phyloP scores from a whole-genome alignment of 2,329 filamentous ascomycete genomes.

The Pezicula neosporulosa region DNA sequence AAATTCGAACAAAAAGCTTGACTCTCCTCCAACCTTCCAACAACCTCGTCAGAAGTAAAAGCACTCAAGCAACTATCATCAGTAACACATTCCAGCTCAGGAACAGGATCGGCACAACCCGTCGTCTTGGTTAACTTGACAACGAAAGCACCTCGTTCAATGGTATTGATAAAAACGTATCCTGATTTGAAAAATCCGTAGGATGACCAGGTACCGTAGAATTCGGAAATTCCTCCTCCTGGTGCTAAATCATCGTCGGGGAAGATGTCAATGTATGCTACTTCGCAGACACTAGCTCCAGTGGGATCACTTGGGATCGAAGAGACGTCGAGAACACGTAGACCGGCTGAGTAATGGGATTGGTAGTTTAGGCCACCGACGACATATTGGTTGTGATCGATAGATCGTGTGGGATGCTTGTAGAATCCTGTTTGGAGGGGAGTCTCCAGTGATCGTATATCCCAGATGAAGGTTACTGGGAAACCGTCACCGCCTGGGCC shows the following conservation, averaged over 20 bases:
- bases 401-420: conserved; percentile 32
- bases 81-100: conserved; percentile 5
- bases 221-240: conserved; percentile 31
- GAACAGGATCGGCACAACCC: conserved; percentile 1
- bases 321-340: conserved; percentile 30
- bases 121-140: conserved; percentile 11
- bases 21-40: conserved; percentile 28
- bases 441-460: conserved; percentile 35
- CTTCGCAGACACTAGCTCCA: conserved; percentile 36
- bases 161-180: conserved; percentile 30
- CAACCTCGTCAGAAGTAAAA: conserved; percentile 26
- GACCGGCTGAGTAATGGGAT: conserved; percentile 47
- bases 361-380: conserved; percentile 39
- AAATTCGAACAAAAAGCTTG: conserved; percentile 27
- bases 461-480: conserved; percentile 49
- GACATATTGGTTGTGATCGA: conserved; percentile 46
- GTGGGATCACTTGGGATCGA: conserved; percentile 31
- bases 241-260: conserved; percentile 15
- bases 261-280: conserved; percentile 35
- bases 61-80: conserved; percentile 34
- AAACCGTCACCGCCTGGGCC: conserved; percentile 38
- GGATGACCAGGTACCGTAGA: conserved; percentile 38
- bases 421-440: conserved; percentile 40
- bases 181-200: conserved; percentile 28
- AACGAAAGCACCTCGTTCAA: conserved; percentile 35